Evolutionary conservation across 495 filamentous ascomycete species (phyloP).

Genomic region (Daldinia childiae): DNA sequence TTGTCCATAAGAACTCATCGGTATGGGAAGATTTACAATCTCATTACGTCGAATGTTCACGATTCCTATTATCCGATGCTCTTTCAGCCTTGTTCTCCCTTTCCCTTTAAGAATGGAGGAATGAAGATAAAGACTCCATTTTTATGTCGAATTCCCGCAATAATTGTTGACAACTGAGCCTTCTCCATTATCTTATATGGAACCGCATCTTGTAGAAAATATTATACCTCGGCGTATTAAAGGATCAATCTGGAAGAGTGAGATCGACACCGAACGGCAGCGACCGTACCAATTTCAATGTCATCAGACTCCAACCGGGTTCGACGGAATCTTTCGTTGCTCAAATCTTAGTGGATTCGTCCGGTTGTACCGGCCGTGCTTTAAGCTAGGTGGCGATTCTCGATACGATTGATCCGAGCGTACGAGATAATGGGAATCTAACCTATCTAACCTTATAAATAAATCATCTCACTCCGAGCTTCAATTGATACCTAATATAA

Average conservation of each 20-base stretch:
- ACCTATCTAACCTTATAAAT: slow-evolving; percentile 20
- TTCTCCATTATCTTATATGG: not conserved
- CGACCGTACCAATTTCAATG: not conserved
- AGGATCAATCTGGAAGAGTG: not conserved
- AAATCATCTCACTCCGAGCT: slow-evolving; percentile 7
- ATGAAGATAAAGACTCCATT: slow-evolving; percentile 17
- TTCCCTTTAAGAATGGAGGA: not conserved
- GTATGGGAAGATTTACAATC: slow-evolving; percentile 30
- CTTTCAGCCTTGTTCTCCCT: not conserved
- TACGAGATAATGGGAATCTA: slow-evolving; percentile 20
- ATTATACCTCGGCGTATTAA: not conserved
- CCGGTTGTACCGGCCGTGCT: slow-evolving; percentile 30
- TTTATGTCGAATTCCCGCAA: not conserved
- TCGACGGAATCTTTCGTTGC: slow-evolving; percentile 21
- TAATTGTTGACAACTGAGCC: not conserved
- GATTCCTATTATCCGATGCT: slow-evolving; percentile 18
- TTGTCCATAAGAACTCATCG: not conserved
- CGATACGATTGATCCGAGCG: slow-evolving; percentile 26
- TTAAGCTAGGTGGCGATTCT: slow-evolving; percentile 30
- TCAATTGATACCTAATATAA: slow-evolving; percentile 7
- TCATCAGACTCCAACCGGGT: slow-evolving; percentile 21
- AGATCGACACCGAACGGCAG: slow-evolving; percentile 6
- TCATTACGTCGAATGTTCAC: slow-evolving; percentile 39
- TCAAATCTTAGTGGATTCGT: slow-evolving; percentile 4
- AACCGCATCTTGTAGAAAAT: slow-evolving; percentile 6